Evolutionary conservation across 345 rosid genomes (phyloP).

Genomic region (Eutrema heterophyllum): DNA sequence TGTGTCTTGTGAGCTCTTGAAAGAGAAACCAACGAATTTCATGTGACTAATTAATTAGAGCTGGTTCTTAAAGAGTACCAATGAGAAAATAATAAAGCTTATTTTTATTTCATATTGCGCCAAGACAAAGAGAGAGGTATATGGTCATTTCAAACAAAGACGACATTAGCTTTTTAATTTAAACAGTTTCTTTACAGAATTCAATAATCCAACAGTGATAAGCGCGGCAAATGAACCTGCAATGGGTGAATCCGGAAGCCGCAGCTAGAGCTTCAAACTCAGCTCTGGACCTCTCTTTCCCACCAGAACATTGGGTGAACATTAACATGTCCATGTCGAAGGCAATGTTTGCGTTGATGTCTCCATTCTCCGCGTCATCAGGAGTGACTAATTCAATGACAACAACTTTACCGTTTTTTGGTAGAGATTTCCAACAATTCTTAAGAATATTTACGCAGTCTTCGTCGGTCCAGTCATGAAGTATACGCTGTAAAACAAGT

Average conservation of each 20-base stretch:
- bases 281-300: conserved; percentile 40
- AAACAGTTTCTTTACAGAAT: conserved; percentile 8
- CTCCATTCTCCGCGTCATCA: conserved; percentile 11
- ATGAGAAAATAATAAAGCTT: neutral
- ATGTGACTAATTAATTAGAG: neutral
- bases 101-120: neutral
- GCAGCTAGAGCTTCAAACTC: conserved; percentile 44
- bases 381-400: conserved; percentile 42
- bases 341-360: conserved; percentile 34
- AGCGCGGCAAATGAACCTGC: conserved; percentile 16
- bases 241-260: conserved; percentile 36
- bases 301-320: conserved; percentile 41
- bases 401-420: conserved; percentile 39
- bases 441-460: conserved; percentile 41
- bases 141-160: neutral
- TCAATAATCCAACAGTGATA: conserved; percentile 29
- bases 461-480: conserved; percentile 44
- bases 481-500: conserved; percentile 32
- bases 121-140: neutral
- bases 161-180: no score
- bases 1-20: neutral
- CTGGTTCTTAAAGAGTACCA: neutral
- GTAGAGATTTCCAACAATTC: conserved; percentile 45
- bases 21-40: neutral
- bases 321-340: conserved; percentile 41